A percentile compares a stretch with the other conserved stretches of the same genome.
phyloP scores from a whole-genome alignment of 441 rosid genomes.

The Erodium trifolium region DNA sequence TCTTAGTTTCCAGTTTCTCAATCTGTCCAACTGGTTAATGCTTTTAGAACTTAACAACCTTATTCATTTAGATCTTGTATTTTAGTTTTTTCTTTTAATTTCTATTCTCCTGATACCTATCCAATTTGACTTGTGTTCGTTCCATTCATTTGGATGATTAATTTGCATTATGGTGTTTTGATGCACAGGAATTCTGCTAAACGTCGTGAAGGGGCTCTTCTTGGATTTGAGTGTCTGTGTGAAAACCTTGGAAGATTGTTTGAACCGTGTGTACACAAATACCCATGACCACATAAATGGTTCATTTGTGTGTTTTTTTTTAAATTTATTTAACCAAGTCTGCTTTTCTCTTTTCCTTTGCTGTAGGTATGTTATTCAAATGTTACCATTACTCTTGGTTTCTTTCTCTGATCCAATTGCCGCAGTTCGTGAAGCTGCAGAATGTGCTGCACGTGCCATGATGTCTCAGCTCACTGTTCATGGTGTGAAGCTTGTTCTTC shows the following conservation, averaged over 20 bases:
- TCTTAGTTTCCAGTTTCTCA: not conserved
- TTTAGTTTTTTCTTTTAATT: not conserved
- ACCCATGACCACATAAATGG: not conserved
- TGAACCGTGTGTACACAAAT: conserved; percentile 70
- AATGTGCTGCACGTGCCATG: conserved; percentile 98
- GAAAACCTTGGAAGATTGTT: conserved; percentile 91
- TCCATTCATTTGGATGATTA: not conserved
- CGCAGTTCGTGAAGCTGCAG: conserved; percentile 99
- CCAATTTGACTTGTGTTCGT: not conserved
- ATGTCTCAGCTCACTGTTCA: conserved; percentile 93
- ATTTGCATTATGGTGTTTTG: conserved; percentile 10
- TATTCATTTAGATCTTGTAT: not conserved
- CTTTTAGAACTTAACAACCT: not conserved
- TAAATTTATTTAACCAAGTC: not conserved
- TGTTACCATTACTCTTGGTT: conserved; percentile 89
- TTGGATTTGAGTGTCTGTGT: conserved; percentile 97
- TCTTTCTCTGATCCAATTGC: conserved; percentile 98
- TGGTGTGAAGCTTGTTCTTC: conserved; percentile 98
- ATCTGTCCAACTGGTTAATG: not conserved
- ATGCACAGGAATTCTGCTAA: conserved; percentile 74
- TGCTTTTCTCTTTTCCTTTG: conserved; percentile 13
- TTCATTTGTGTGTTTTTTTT: not conserved
- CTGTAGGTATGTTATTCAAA: conserved; percentile 82
- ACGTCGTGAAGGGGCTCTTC: conserved; percentile 90
- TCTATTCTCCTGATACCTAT: too few species aligned